Evolutionary conservation across 208 protist genomes (phyloP).

Genomic region (Leishmania guyanensis): DNA sequence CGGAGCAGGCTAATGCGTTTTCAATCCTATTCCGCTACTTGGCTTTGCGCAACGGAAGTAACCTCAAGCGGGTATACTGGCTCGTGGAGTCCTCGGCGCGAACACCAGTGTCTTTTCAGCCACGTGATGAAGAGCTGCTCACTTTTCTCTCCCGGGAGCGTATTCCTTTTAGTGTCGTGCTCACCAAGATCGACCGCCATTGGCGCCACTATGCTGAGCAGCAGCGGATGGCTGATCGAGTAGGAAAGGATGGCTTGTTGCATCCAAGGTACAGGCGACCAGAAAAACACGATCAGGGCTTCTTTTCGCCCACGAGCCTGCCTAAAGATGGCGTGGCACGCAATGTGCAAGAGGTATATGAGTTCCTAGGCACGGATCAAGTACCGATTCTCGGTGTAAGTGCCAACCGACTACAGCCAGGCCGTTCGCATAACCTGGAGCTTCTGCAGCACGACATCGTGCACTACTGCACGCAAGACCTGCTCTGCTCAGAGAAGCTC

Average conservation of each 20-base stretch:
- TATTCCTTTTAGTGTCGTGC: conserved; percentile 82
- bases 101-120: conserved; percentile 51
- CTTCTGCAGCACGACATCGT: conserved; percentile 84
- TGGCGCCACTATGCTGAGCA: conserved; percentile 42
- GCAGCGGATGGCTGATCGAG: conserved; percentile 20
- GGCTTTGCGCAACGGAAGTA: conserved; percentile 68
- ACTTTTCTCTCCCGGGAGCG: conserved; percentile 68
- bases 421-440: conserved; percentile 63
- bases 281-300: background rate
- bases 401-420: conserved; percentile 54
- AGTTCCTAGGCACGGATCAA: conserved; percentile 69
- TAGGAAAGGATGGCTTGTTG: conserved; percentile 37
- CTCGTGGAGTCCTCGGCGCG: conserved; percentile 67
- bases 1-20: conserved; percentile 72
- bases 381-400: conserved; percentile 78
- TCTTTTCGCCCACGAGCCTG: background rate
- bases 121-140: conserved; percentile 80
- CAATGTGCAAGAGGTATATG: conserved; percentile 59
- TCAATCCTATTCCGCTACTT: conserved; percentile 87
- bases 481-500: conserved; percentile 47
- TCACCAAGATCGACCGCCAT: conserved; percentile 87
- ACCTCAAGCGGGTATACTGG: conserved; percentile 88
- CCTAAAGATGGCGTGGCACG: conserved; percentile 50
- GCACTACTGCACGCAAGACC: conserved; percentile 64
- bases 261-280: conserved; percentile 14